Evolutionary conservation across 2,329 filamentous ascomycete species (phyloP).

Genomic region (Calonectria montana): DNA sequence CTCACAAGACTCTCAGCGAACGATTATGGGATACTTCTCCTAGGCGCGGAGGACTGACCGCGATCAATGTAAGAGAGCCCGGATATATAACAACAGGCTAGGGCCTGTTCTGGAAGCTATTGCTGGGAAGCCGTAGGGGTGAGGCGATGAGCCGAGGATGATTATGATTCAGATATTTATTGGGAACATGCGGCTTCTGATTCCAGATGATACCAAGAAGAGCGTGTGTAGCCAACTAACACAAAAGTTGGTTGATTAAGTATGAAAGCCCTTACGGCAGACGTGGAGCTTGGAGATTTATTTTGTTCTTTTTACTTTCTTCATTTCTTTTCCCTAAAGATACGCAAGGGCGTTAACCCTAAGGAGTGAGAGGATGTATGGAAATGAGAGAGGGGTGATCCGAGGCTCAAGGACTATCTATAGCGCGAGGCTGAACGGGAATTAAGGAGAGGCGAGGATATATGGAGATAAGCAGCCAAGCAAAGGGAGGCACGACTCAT

Average conservation of each 20-base stretch:
- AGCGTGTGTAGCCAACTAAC: conserved; percentile 24
- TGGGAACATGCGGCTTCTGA: conserved; percentile 32
- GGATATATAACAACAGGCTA: conserved; percentile 6
- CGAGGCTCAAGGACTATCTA: background rate
- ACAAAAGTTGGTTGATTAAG: conserved; percentile 23
- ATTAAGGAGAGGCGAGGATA: background rate
- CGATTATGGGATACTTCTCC: conserved; percentile 82
- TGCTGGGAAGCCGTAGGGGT: conserved; percentile 23
- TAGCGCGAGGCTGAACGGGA: background rate
- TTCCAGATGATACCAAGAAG: conserved; percentile 40
- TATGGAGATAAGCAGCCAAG: background rate
- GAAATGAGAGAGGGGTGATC: background rate
- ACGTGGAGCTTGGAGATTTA: conserved; percentile 29
- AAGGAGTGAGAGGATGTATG: conserved; percentile 3
- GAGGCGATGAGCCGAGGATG: conserved; percentile 23
- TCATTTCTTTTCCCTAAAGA: conserved; percentile 17
- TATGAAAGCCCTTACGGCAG: conserved; percentile 21
- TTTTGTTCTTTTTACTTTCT: conserved; percentile 10
- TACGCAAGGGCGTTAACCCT: conserved; percentile 8
- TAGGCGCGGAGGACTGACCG: conserved; percentile 50
- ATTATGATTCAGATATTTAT: conserved; percentile 36
- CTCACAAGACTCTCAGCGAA: conserved; percentile 82
- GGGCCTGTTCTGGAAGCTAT: conserved; percentile 22
- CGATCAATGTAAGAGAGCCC: conserved; percentile 16
- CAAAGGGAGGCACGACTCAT: conserved; percentile 7